Base-by-base conservation (phyloP, 192 early-diverging fungal species). In the Gaertneriomyces sp. region DNA sequence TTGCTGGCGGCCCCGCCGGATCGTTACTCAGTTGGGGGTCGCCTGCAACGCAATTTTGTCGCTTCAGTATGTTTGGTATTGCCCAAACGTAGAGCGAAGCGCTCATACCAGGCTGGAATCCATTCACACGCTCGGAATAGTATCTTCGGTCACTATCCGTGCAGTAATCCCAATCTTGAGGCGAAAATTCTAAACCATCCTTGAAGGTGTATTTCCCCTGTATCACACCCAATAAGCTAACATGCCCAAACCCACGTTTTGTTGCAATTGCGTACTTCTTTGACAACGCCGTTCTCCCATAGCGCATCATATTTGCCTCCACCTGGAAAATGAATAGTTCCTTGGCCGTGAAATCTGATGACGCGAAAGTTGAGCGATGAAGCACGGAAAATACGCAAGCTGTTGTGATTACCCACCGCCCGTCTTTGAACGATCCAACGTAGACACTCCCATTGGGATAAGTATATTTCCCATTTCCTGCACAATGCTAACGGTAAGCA, bases 391-490 rank as follows among this genome's bases (percentile, higher is more conserved):
- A 33, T 45, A 40, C 16, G 7, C 0, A 43, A 46, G 40, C 12
- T 60, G 11, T 45, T 14, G 4, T 45, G 10, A 16, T 14, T 57
- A 58, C 69, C 33, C 58, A 85, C 80, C 79, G 72, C 3, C 83
- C 81, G 60, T 85, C 83, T 53, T 85, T 85, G 59, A 85, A 80
- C 25, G 72, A 61, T 14, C 83, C 83, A n/a, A 79, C 56, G 58
- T 85, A 85, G 7, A 84, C 64, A 51, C 79, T 84, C 42, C 81
- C 81, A 53, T 82, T 73, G 25, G 79, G 72, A 58, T 81, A 85
- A 4, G 72, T 77, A 66, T 77, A 85, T 57, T 69, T 81, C 17
- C 83, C 83, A 7, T 69, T 19, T 4, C 83, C 83, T 66, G 84
- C 83, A 45, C 16, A 59, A 7, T 7, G 20, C 57, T 7, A 38